Evolutionary conservation across 805 yeast species (phyloP).

Genomic region (Saccharomycopsis fibuligera): DNA sequence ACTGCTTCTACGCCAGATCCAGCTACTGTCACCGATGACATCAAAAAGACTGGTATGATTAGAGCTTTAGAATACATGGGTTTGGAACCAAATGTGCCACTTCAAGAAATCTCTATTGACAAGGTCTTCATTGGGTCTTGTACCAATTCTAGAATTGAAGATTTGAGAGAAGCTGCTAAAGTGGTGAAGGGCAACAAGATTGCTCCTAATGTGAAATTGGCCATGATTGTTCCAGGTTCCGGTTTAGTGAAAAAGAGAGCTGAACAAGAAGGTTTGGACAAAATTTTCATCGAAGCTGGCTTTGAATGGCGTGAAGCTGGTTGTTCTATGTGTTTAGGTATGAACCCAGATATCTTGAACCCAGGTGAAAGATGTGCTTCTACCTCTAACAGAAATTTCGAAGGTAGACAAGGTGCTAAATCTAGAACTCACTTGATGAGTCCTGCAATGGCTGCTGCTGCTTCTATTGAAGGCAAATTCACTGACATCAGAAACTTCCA

Average conservation of each 20-base stretch:
- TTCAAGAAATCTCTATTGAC: slow-evolving; percentile 71
- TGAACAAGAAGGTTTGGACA: slow-evolving; percentile 90
- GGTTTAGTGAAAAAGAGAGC: slow-evolving; percentile 93
- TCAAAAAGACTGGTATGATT: slow-evolving; percentile 76
- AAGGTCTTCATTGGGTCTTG: slow-evolving; percentile 97
- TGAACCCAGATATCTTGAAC: slow-evolving; percentile 95
- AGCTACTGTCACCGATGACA: slow-evolving; percentile 50
- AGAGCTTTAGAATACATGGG: slow-evolving; percentile 94
- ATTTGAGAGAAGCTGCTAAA: slow-evolving; percentile 89
- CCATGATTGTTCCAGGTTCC: slow-evolving; percentile 95
- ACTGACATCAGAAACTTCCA: slow-evolving; percentile 82
- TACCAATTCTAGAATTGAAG: slow-evolving; percentile 96
- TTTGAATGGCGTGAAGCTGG: slow-evolving; percentile 99
- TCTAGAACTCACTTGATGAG: slow-evolving; percentile 97
- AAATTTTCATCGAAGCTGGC: slow-evolving; percentile 85
- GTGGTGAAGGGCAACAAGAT: slow-evolving; percentile 86
- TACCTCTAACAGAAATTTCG: slow-evolving; percentile 96
- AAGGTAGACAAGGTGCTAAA: slow-evolving; percentile 96
- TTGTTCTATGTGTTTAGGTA: slow-evolving; percentile 98
- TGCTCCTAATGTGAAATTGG: slow-evolving; percentile 74
- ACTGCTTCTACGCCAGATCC: slow-evolving; percentile 92
- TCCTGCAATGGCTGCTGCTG: slow-evolving; percentile 99
- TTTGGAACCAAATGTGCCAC: slow-evolving; percentile 71
- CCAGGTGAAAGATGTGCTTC: slow-evolving; percentile 98
- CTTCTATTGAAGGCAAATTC: slow-evolving; percentile 86